phyloP scores from a whole-genome alignment of 1,284 basidiomycete species.

The Somion occarium region DNA sequence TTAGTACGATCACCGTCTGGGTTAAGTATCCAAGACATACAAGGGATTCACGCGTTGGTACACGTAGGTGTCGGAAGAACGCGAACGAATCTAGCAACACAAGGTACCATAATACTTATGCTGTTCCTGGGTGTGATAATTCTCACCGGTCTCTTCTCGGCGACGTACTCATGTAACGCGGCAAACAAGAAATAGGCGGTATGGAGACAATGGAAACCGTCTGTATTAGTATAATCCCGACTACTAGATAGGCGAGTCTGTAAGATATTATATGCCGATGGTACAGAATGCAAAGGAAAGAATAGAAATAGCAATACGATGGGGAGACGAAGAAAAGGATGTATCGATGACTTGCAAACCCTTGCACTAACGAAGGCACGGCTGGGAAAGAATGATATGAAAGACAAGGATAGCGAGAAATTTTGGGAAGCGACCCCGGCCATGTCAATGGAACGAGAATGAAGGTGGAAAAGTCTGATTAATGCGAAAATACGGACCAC shows the following conservation, averaged over 20 bases:
- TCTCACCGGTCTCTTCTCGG: no score
- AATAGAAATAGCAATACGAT: slow-evolving; percentile 18
- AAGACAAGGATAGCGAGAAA: not conserved
- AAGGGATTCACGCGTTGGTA: no score
- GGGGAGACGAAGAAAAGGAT: slow-evolving; percentile 8
- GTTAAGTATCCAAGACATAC: slow-evolving; percentile 53
- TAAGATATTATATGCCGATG: slow-evolving; percentile 35
- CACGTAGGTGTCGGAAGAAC: no score
- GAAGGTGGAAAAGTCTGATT: slow-evolving; percentile 22
- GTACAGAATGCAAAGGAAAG: slow-evolving; percentile 24
- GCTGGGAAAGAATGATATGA: not conserved
- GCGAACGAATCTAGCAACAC: no score
- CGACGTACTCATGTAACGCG: no score
- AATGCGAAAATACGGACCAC: slow-evolving; percentile 16
- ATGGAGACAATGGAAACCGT: not conserved
- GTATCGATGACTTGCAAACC: slow-evolving; percentile 15
- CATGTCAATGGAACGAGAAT: slow-evolving; percentile 19
- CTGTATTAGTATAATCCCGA: slow-evolving; percentile 4
- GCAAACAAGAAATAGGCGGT: no score
- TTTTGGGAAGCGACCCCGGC: not conserved
- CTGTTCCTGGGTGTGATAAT: no score
- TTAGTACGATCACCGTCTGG: slow-evolving; percentile 33
- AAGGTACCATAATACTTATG: no score
- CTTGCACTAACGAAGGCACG: slow-evolving; percentile 3
- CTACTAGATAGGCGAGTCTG: slow-evolving; percentile 11